Evolutionary conservation across 306 rosid species (phyloP).

Genomic region (Hippophae tibetana): DNA sequence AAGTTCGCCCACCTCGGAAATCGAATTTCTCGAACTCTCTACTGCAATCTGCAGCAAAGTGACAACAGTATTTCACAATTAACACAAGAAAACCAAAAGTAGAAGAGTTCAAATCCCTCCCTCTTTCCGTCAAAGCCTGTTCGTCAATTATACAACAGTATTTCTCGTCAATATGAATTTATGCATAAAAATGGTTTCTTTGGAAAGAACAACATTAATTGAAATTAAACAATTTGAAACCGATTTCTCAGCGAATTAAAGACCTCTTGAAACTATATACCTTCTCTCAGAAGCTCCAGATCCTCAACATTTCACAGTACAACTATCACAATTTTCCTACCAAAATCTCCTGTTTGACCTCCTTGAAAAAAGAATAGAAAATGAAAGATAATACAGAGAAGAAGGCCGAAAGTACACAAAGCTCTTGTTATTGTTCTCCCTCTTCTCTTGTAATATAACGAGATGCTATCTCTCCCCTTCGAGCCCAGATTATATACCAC

Average conservation of each 20-base stretch:
- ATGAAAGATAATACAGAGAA: conserved; percentile 14
- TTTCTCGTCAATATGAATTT: no score
- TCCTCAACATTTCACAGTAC: conserved; percentile 36
- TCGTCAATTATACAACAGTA: neutral
- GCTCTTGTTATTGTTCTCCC: conserved; percentile 14
- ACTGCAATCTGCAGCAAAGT: conserved; percentile 18
- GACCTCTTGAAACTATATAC: conserved; percentile 23
- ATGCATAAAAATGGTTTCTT: no score
- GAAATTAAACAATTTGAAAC: no score
- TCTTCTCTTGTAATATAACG: conserved; percentile 32
- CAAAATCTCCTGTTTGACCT: conserved; percentile 10
- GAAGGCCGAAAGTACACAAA: conserved; percentile 24
- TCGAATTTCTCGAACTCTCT: conserved; percentile 8
- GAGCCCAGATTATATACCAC: conserved; percentile 37
- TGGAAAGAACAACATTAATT: no score
- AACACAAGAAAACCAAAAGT: conserved; percentile 6
- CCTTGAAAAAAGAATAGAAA: conserved; percentile 14
- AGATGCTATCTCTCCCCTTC: conserved; percentile 39
- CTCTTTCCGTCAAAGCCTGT: conserved; percentile 8
- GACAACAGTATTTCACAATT: conserved; percentile 17
- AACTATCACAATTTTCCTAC: conserved; percentile 18
- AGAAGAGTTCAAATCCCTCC: conserved; percentile 11
- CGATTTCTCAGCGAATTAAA: neutral
- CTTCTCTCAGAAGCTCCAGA: conserved; percentile 29
- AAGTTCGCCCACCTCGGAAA: conserved; percentile 19